These are phyloP conservation scores for Macadamia tetraphylla DNA, from an alignment of 164 flowering plant genomes.

Conservation along the genomic window DNA sequence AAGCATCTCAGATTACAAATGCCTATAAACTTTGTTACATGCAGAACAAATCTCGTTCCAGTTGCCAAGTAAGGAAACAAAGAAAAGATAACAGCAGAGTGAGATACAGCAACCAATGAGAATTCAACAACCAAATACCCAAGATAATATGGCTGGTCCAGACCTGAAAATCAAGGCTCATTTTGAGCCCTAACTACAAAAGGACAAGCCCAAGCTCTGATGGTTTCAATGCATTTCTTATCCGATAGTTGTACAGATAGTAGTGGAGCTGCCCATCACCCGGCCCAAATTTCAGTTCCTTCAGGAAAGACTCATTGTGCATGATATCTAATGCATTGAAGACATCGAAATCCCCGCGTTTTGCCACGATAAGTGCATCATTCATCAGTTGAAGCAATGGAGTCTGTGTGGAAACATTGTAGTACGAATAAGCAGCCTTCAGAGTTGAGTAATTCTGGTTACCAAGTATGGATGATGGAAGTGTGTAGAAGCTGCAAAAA, in stretches of 20 bases:
- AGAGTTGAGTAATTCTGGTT: conserved; percentile 37
- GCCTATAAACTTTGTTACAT: too few species aligned
- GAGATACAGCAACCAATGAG: too few species aligned
- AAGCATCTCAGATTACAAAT: too few species aligned
- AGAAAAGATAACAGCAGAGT: too few species aligned
- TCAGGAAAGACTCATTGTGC: conserved; percentile 44
- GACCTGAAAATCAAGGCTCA: neutral
- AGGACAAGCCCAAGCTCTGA: conserved; percentile 53
- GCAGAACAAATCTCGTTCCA: too few species aligned
- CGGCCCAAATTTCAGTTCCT: conserved; percentile 16
- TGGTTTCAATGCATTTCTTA: conserved; percentile 36
- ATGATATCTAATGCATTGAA: conserved; percentile 53
- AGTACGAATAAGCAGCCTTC: conserved; percentile 14
- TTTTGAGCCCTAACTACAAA: conserved; percentile 23
- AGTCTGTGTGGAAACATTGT: conserved; percentile 40
- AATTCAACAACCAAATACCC: neutral
- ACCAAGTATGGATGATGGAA: conserved; percentile 51
- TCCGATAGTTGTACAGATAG: conserved; percentile 46
- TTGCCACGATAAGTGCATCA: conserved; percentile 48
- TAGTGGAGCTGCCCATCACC: conserved; percentile 14
- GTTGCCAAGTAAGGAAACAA: too few species aligned
- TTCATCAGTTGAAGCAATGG: conserved; percentile 54
- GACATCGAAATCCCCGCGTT: conserved; percentile 42
- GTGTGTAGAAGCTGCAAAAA: conserved; percentile 25
- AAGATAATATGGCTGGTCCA: neutral